Base-by-base conservation (phyloP, 306 rosid genomes). In the Trichosanthes cucumerina region DNA sequence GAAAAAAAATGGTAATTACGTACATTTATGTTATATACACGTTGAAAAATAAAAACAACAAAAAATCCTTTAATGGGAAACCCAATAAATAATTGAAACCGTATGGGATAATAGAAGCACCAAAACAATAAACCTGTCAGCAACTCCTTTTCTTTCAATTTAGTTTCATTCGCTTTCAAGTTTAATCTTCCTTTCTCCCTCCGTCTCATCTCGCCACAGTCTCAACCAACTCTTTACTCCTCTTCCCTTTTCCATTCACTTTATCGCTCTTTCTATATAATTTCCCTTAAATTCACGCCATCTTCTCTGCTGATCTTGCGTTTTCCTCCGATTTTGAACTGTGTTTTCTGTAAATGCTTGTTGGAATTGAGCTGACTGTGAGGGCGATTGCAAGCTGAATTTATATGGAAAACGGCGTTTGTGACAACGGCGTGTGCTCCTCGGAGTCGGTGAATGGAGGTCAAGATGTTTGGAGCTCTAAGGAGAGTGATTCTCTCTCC, bases 401-500 rank as follows among this genome's bases (percentile, higher is more conserved):
- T 62, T 7, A 12, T 6, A 92, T 92, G 97, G 96, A 88, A 69
- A 85, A 86, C 78, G 84, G 85, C 78, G 78, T 21, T 57, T 65
- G 63, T 4, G 81, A 80, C 84, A 88, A 85, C 76, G 90, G 82
- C 15, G 86, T 95, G 7, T 88, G 91, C 87, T 59, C 91, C 34
- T 74, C 91, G 14, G 96, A 88, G 76, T 86, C 89, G 76, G 79
- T 65, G 58, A 78, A 89, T 19, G 98, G 98, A 71, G 79, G 93
- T 69, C 84, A 85, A 69, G 88, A 91, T n/a, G 83, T 96, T 5
- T 91, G 98, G 98, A 96, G 99, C 64, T 79, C 83, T 2, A 90
- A 88, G 63, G 82, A 79, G 57, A 87, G 91, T 1, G 91, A 89
- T 84, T 91, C 93, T 84, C 88, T 92, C 28, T 82, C 97, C 1